Evolutionary conservation across 768 basidiomycete genomes (phyloP), one percentile per base, ranked within the genome.

Genomic region (Mycena galopus): DNA sequence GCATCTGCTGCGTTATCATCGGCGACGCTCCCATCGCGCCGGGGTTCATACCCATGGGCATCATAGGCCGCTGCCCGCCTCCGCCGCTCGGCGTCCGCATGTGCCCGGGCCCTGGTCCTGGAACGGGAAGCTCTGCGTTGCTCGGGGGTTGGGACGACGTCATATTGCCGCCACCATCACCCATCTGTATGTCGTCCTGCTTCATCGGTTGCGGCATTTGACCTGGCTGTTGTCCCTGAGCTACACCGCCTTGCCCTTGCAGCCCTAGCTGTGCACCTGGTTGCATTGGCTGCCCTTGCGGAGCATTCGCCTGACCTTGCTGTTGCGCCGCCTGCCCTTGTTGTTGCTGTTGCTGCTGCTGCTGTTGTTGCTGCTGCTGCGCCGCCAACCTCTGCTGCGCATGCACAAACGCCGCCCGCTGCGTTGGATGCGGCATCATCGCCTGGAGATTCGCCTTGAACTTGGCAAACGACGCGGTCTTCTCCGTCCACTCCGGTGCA

Each of bases 1-100:
- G 86, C 83, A 88, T 85, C 72, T 88, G 90, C 32, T 33, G 44
- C 71, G 76, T 57, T 17, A 69, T 60, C 71, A 69, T 56, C 29
- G 67, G 72, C 33, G 56, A 69, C 25, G 63, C 16, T 3, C 61
- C 60, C 75, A 76, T 47, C 73, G 73, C 59, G 53, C 39, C 51
- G 59, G 62, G 69, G 71, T 71, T 72, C 67, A 57, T 67, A n/a
- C 21, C 62, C 59, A 69, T 70, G 50, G 64, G 65, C 25, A 75
- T 47, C 69, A 51, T 44, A 51, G 55, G 61, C 27, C 57, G n/a
- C 11, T 51, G 44, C 53, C 27, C 56, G 23, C 58, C 61, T 4
- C 66, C 57, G n/a, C 66, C 59, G 37, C 73, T 73, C 35, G 66
- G 19, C 10, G 67, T 59, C 4, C 71, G 73, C 59, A 65, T 65